These are phyloP conservation scores for baker's yeast (Saccharomyces cerevisiae) DNA, from an alignment of 805 yeast species.

Conservation along the genomic window DNA sequence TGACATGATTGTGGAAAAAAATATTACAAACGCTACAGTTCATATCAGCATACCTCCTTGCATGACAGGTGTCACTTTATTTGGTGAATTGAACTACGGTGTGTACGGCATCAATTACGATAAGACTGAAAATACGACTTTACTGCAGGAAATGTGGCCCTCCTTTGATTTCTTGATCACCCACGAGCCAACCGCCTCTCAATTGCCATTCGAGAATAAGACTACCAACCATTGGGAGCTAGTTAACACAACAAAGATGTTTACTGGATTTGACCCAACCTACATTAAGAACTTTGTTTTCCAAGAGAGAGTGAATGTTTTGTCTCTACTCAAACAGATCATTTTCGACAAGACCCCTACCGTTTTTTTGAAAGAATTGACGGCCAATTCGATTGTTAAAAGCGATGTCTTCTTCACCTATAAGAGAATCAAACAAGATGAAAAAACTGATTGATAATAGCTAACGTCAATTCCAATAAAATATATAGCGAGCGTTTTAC, in stretches of 20 bases:
- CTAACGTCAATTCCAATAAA: not conserved
- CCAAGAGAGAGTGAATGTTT: slow-evolving; percentile 13
- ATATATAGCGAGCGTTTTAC: not conserved
- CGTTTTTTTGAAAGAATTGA: slow-evolving; percentile 5
- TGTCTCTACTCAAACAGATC: slow-evolving; percentile 8
- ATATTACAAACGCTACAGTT: slow-evolving; percentile 33
- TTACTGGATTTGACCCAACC: slow-evolving; percentile 33
- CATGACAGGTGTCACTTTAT: slow-evolving; percentile 79
- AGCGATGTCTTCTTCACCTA: slow-evolving; percentile 28
- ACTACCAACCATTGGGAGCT: slow-evolving; percentile 36
- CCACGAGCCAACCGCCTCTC: slow-evolving; percentile 8
- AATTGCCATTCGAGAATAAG: slow-evolving; percentile 19
- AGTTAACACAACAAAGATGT: slow-evolving; percentile 34
- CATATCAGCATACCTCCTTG: slow-evolving; percentile 77
- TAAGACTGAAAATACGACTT: slow-evolving; percentile 52
- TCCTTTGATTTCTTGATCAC: slow-evolving; percentile 46
- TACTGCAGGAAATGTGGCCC: slow-evolving; percentile 37
- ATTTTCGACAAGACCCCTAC: slow-evolving; percentile 1
- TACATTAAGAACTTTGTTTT: slow-evolving; percentile 13
- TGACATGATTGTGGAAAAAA: slow-evolving; percentile 28
- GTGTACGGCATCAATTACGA: slow-evolving; percentile 46
- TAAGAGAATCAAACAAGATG: slow-evolving; percentile 10
- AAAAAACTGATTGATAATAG: not conserved
- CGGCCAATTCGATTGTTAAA: slow-evolving; percentile 6
- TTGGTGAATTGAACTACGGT: slow-evolving; percentile 49